These are phyloP conservation scores for Przewalskia tangutica DNA, from an alignment of 257 asterid genomes.

Conservation along the genomic window DNA sequence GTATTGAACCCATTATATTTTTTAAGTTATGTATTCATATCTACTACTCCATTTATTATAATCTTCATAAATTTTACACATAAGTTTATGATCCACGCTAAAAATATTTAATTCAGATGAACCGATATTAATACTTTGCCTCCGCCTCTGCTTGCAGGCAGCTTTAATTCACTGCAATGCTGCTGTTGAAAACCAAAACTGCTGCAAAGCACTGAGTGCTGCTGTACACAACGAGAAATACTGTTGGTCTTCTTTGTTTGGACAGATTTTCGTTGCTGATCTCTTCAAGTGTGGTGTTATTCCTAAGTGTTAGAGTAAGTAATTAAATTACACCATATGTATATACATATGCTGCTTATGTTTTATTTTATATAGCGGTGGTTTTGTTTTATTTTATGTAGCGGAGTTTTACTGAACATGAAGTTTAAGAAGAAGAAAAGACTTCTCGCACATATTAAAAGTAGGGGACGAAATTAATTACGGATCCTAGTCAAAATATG, in stretches of 20 bases:
- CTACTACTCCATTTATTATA: not conserved
- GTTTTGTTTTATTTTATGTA: not conserved
- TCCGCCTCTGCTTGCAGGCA: not conserved
- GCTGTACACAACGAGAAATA: not conserved
- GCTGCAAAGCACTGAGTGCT: not conserved
- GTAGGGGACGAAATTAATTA: too few species aligned
- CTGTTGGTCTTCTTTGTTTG: constrained; percentile 2
- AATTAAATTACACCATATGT: not conserved
- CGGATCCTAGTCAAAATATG: too few species aligned
- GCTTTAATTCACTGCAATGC: not conserved
- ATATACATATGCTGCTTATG: not conserved
- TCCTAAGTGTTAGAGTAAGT: not conserved
- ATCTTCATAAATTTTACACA: too few species aligned
- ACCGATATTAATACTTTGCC: not conserved
- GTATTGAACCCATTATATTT: too few species aligned
- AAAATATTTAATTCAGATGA: not conserved
- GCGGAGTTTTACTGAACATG: not conserved
- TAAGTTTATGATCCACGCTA: not conserved
- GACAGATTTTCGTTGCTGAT: not conserved
- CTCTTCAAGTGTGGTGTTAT: not conserved
- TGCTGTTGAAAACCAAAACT: not conserved
- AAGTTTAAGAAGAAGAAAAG: not conserved
- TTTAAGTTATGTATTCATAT: not conserved
- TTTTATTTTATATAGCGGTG: not conserved
- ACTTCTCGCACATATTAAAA: not conserved